Evolutionary conservation across 306 rosid genomes (phyloP).

Genomic region (Amphicarpaea edgeworthii): DNA sequence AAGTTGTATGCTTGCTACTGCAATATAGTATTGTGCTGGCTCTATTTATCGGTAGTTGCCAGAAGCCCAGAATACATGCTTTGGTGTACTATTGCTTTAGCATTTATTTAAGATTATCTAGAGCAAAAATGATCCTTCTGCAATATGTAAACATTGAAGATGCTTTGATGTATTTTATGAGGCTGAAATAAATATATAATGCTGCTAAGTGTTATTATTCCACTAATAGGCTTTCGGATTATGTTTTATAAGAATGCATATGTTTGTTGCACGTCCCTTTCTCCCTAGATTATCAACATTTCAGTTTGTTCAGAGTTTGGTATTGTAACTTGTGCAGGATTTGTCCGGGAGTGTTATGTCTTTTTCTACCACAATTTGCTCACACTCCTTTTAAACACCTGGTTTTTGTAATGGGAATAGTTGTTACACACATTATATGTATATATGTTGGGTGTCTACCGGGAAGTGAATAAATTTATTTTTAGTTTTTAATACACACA

Average conservation of each 20-base stretch:
- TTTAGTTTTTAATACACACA: not conserved
- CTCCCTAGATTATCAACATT: not conserved
- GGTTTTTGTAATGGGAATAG: not conserved
- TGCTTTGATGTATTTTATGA: constrained; percentile 63
- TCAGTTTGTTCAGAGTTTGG: not conserved
- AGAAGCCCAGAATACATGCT: constrained; percentile 21
- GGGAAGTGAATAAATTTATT: not conserved
- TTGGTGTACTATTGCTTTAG: not conserved
- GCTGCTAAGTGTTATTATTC: constrained; percentile 64
- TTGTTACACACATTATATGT: not conserved
- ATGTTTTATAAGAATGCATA: constrained; percentile 52
- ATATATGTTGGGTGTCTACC: not conserved
- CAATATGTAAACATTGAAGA: constrained; percentile 70
- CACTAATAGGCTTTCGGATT: constrained; percentile 64
- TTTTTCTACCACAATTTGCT: not conserved
- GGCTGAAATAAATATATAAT: constrained; percentile 78
- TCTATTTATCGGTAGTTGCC: constrained; percentile 16
- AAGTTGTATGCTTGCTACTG: constrained; percentile 35
- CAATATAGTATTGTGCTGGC: constrained; percentile 8
- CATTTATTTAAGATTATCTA: constrained; percentile 61
- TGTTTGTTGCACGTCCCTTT: not conserved
- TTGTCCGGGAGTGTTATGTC: not conserved
- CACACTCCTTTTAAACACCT: not conserved
- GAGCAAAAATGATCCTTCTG: constrained; percentile 69
- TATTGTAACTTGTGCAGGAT: not conserved